Evolutionary conservation across 2,329 filamentous ascomycete species (phyloP), one percentile per base, ranked within the genome.

Genomic region (Elsinoe arachidis): DNA sequence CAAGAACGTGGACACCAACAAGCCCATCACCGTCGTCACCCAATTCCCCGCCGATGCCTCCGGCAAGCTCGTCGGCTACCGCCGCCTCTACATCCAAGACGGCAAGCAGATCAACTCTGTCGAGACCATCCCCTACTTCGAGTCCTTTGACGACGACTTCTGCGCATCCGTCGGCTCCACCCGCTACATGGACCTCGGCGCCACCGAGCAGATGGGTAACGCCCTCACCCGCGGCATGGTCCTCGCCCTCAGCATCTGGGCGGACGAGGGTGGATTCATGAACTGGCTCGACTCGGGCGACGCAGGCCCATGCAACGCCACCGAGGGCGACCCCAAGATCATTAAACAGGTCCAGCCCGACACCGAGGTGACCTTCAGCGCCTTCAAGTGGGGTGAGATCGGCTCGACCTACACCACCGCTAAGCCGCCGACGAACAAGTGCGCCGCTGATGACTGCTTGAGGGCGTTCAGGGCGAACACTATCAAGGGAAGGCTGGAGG

Each of bases 221-320:
- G 82, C 80, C 19, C 70, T 86, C 38, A 67, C 69, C 3, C 63
- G 75, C 30, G 82, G 82, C 37, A 83, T 86, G 80, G 83, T 85
- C 34, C 76, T 87, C 11, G 82, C 85, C 62, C 14, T 58, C 30
- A 70, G 66, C 55, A 61, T 73, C 57, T 84, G 82, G 82, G 81
- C 86, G 66, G 85, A 88, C 72, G 80, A 87, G 70, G 71, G 79
- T 59, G 73, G 80, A 66, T 78, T 85, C 73, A 88, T 89, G 85
- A 79, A 85, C 66, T 89, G 86, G 86, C 80, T 90, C 64, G 86
- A 89, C 75, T 61, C 62, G 15, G 60, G 59, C 10, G 59, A 60
- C 38, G 58, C 62, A 2, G 64, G 63, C 6, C 63, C 62, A 17
- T 65, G 64, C 49, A 49, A 61, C 39, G 59, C 62, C 34, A 35